Evolutionary conservation across 345 rosid genomes (phyloP), one percentile per base, ranked within the genome.

Genomic region (Arabis alpina): DNA sequence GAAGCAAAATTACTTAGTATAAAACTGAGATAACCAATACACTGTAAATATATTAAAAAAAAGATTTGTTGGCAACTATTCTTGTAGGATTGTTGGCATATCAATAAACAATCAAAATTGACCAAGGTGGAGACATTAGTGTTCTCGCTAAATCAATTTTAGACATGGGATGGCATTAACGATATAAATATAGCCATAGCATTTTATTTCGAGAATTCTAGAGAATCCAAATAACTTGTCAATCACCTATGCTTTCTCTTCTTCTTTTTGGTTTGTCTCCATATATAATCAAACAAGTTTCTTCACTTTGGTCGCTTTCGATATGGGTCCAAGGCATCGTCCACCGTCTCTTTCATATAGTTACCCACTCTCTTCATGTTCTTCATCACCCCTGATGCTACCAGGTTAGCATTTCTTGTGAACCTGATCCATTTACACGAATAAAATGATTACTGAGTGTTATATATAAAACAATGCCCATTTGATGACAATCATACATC

Each of bases 361-460:
- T 68, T 80, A 62, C 87, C 90, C 14, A 87, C 87, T 80, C 80
- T 82, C 48, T 72, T 75, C 83, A 82, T 59, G 82, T 85, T 83
- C 75, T 68, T 82, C 39, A 85, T 75, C 71, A 87, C 88, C 43
- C 92, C 89, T 13, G 84, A 73, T 3, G 90, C 89, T 34, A 87
- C 92, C 69, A 87, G 68, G 66, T 61, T 78, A 11, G 90, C 90
- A 9, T 85, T 87, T 68, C 90, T 77, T 12, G 83, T 79, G 61
- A 83, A 87, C 83, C 90, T 87, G 76, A 70, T 66, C 32, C 51
- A 73, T 64, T 39, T 36, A n/a, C 64, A 47, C 25, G 13, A 1
- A 42, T 5, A 28, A 15, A 19, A 61, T 1, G 2, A 51, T 36
- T 34, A 48, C 10, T 9, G 16, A 51, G 34, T 54, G 66, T 32